phyloP scores from a whole-genome alignment of 2,329 filamentous ascomycete genomes.

The Talaromyces sp. region DNA sequence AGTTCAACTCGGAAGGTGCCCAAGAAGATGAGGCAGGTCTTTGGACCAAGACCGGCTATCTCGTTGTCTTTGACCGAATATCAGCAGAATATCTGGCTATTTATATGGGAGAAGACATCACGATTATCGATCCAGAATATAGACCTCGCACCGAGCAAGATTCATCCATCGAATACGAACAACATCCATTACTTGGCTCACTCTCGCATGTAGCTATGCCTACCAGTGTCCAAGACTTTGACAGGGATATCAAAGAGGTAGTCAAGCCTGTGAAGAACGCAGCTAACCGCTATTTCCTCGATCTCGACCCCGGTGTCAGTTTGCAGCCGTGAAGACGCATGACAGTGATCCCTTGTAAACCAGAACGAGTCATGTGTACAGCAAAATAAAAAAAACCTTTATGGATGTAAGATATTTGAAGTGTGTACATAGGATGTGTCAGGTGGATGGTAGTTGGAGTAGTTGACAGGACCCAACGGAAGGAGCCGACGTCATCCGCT shows the following conservation, averaged over 20 bases:
- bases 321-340: constrained; percentile 21
- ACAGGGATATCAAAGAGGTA: constrained; percentile 11
- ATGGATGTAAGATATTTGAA: background rate
- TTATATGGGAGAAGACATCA: constrained; percentile 30
- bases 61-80: constrained; percentile 39
- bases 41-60: constrained; percentile 38
- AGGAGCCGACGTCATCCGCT: constrained; percentile 1
- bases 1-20: background rate
- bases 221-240: constrained; percentile 8
- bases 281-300: constrained; percentile 26
- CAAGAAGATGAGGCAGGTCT: constrained; percentile 1
- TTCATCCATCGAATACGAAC: background rate
- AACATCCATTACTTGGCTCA: constrained; percentile 17
- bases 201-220: constrained; percentile 20
- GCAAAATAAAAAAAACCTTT: no score
- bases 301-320: constrained; percentile 29
- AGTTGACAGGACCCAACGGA: background rate
- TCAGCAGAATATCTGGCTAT: constrained; percentile 31
- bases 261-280: constrained; percentile 13
- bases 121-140: constrained; percentile 28
- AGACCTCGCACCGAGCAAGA: background rate
- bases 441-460: background rate
- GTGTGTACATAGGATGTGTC: background rate
- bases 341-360: background rate
- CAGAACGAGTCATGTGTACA: background rate